Percentiles rank a stretch among this genome's conserved stretches.
These are phyloP conservation scores for Huiozyma sinensis DNA, from an alignment of 805 yeast genomes.

Conservation along the genomic window DNA sequence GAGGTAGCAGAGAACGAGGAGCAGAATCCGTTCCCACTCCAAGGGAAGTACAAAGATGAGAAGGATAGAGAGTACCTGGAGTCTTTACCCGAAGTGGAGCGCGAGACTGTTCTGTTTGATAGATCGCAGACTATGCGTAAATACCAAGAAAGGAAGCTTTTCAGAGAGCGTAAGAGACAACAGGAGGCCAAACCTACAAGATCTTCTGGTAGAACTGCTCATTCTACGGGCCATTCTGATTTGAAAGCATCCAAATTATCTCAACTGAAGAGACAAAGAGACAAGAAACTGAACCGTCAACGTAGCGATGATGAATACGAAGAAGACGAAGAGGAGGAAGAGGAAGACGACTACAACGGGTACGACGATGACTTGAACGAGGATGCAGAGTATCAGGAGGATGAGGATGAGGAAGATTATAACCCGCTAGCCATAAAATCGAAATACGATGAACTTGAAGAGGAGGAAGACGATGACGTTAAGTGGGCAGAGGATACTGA, in stretches of 20 bases:
- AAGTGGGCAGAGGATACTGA: conserved; percentile 37
- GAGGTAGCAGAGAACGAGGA: conserved; percentile 32
- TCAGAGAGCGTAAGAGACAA: conserved; percentile 57
- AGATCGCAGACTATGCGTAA: conserved; percentile 88
- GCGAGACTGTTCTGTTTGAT: conserved; percentile 85
- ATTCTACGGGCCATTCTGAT: conserved; percentile 31
- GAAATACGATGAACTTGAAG: conserved; percentile 27
- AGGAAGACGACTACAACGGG: conserved; percentile 31
- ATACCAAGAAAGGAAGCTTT: conserved; percentile 70
- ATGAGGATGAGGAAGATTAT: conserved; percentile 35
- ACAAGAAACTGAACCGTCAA: conserved; percentile 38
- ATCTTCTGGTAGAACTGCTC: conserved; percentile 27
- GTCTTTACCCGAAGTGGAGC: conserved; percentile 77
- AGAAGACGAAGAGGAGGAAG: conserved; percentile 36
- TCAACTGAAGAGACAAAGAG: conserved; percentile 68
- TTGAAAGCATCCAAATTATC: conserved; percentile 45
- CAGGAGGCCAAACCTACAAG: conserved; percentile 21
- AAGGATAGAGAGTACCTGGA: conserved; percentile 57
- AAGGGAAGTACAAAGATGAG: conserved; percentile 81
- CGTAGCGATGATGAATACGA: conserved; percentile 34
- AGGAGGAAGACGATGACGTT: conserved; percentile 39
- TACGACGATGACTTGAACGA: conserved; percentile 30
- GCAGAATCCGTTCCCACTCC: conserved; percentile 80
- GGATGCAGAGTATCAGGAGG: conserved; percentile 34
- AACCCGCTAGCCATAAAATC: conserved; percentile 27